These are phyloP conservation scores for Candida germanica DNA, from an alignment of 805 yeast genomes.

Conservation along the genomic window DNA sequence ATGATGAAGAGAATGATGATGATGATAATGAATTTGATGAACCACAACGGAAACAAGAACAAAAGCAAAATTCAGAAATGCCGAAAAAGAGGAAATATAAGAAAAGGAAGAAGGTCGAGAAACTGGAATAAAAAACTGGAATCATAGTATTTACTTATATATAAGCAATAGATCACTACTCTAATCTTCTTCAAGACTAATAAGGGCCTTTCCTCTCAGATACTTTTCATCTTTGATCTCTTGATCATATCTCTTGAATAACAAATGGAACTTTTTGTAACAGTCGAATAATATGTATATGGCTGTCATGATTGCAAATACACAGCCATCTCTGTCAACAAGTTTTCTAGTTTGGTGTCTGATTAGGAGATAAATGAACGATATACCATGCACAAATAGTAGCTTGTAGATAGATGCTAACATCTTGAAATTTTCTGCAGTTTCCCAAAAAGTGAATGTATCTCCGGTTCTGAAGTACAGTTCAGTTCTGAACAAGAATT, in stretches of 20 bases:
- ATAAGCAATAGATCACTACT: too few relatives aligned
- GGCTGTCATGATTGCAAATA: constrained; percentile 13
- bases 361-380: constrained; percentile 1
- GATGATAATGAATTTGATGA: constrained; percentile 2
- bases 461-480: constrained; percentile 6
- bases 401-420: too few relatives aligned
- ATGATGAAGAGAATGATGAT: constrained; percentile 7
- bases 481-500: neutral
- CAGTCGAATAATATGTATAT: constrained; percentile 13
- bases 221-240: constrained; percentile 57
- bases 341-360: neutral
- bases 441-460: constrained; percentile 6
- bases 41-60: constrained; percentile 4
- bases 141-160: too few relatives aligned
- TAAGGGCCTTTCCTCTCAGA: constrained; percentile 54
- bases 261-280: constrained; percentile 6
- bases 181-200: constrained; percentile 26
- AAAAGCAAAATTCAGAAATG: constrained; percentile 4
- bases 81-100: constrained; percentile 6
- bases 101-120: constrained; percentile 6
- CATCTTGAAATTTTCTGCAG: too few relatives aligned
- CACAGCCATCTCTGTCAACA: constrained; percentile 4
- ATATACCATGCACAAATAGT: neutral
- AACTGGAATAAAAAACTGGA: too few relatives aligned
- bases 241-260: constrained; percentile 28